phyloP scores from a whole-genome alignment of 345 rosid species.

The Gynandropsis gynandra region DNA sequence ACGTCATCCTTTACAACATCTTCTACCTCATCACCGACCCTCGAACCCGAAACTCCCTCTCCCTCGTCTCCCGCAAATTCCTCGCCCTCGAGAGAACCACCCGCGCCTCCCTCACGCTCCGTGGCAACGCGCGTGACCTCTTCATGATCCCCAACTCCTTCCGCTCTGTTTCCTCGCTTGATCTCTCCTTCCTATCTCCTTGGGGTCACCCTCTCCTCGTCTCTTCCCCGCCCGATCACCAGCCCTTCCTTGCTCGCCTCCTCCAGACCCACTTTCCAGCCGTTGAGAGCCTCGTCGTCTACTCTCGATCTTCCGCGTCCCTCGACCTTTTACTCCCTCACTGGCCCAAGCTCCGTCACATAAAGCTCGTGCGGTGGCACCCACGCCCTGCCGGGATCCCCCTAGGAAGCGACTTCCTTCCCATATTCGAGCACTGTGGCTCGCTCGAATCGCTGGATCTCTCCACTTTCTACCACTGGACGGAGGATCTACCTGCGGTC shows the following conservation, averaged over 20 bases:
- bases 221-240: slow-evolving; percentile 32
- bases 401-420: slow-evolving; percentile 48
- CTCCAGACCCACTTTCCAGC: slow-evolving; percentile 51
- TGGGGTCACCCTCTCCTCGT: slow-evolving; percentile 70
- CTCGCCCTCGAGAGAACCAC: slow-evolving; percentile 59
- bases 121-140: slow-evolving; percentile 77
- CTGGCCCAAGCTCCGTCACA: slow-evolving; percentile 51
- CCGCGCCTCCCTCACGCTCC: slow-evolving; percentile 73
- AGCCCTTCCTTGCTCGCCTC: slow-evolving; percentile 43
- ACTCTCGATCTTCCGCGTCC: slow-evolving; percentile 48
- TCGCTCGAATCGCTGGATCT: slow-evolving; percentile 46
- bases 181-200: slow-evolving; percentile 77
- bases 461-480: slow-evolving; percentile 79
- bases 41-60: slow-evolving; percentile 61
- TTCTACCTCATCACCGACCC: slow-evolving; percentile 46
- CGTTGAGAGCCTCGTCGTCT: slow-evolving; percentile 41
- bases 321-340: slow-evolving; percentile 49
- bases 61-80: slow-evolving; percentile 63
- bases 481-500: slow-evolving; percentile 82
- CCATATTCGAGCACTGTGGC: slow-evolving; percentile 46
- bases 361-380: slow-evolving; percentile 87
- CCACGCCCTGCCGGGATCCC: slow-evolving; percentile 40
- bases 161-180: slow-evolving; percentile 56
- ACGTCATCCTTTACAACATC: slow-evolving; percentile 57
- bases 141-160: slow-evolving; percentile 48